Conservation (phyloP, 257 asterid species). For the Primulina huaijiensis region DNA sequence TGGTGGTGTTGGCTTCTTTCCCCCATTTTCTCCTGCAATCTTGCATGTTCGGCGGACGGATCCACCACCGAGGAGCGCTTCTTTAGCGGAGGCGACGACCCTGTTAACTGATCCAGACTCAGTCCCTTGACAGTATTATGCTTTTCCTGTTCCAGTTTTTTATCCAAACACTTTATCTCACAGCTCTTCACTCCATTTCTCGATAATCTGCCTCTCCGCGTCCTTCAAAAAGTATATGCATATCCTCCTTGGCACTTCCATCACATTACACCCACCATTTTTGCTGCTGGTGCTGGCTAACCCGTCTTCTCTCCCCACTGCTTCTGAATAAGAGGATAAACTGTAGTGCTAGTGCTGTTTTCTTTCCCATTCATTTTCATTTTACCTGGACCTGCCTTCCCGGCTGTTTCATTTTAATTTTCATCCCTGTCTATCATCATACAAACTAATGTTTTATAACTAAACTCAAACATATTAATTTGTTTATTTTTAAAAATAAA, state of each 20-base stretch:
- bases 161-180: conserved; percentile 18
- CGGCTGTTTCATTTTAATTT: too few relatives aligned
- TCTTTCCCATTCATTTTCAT: too few relatives aligned
- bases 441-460: too few relatives aligned
- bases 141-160: conserved; percentile 69
- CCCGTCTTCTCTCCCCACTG: conserved; percentile 51
- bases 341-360: too few relatives aligned
- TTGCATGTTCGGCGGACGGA: conserved; percentile 61
- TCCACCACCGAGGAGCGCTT: conserved; percentile 48
- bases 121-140: conserved; percentile 38
- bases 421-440: too few relatives aligned
- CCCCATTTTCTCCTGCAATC: conserved; percentile 55
- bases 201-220: background rate
- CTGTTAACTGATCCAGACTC: conserved; percentile 68
- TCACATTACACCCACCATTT: conserved; percentile 26
- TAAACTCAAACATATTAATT: too few relatives aligned
- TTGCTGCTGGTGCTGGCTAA: conserved; percentile 39
- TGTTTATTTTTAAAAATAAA: too few relatives aligned
- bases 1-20: conserved; percentile 39
- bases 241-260: conserved; percentile 50
- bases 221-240: conserved; percentile 36
- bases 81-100: conserved; percentile 34
- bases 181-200: conserved; percentile 28
- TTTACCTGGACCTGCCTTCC: too few relatives aligned
- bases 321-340: background rate